Evolutionary conservation across 345 rosid genomes (phyloP).

Genomic region (Citrus glauca): DNA sequence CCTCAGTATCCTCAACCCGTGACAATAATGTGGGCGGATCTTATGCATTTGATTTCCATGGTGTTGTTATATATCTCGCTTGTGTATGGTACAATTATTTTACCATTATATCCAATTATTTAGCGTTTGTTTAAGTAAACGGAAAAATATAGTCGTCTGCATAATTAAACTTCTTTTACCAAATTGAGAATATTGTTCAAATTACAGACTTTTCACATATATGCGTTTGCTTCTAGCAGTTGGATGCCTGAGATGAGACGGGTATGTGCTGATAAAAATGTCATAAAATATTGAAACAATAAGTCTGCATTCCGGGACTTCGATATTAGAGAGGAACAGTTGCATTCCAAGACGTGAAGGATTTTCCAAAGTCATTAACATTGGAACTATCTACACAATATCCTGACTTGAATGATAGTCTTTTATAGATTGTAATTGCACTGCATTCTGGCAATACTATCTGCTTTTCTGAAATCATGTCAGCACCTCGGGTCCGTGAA

Average conservation of each 20-base stretch:
- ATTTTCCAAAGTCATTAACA: slow-evolving; percentile 5
- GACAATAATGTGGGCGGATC: background rate
- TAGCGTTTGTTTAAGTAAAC: too few relatives aligned
- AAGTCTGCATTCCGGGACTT: background rate
- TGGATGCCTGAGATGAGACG: background rate
- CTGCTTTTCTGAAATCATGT: slow-evolving; percentile 15
- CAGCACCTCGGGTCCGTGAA: slow-evolving; percentile 26
- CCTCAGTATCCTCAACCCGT: too few relatives aligned
- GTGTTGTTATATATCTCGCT: too few relatives aligned
- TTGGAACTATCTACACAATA: slow-evolving; percentile 3
- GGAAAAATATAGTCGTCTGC: too few relatives aligned
- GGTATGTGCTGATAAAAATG: background rate
- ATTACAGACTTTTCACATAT: too few relatives aligned
- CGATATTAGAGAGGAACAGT: background rate
- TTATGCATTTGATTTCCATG: background rate
- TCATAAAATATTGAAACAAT: background rate
- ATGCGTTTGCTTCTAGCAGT: background rate
- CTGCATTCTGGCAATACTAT: background rate
- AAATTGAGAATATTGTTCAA: too few relatives aligned
- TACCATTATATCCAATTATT: too few relatives aligned
- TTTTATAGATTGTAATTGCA: background rate
- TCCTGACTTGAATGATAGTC: slow-evolving; percentile 3
- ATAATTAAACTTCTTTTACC: too few relatives aligned
- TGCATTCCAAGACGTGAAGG: background rate
- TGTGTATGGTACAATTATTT: too few relatives aligned